Evolutionary conservation across 257 asterid genomes (phyloP).

Genomic region (Knoxia roxburghii): DNA sequence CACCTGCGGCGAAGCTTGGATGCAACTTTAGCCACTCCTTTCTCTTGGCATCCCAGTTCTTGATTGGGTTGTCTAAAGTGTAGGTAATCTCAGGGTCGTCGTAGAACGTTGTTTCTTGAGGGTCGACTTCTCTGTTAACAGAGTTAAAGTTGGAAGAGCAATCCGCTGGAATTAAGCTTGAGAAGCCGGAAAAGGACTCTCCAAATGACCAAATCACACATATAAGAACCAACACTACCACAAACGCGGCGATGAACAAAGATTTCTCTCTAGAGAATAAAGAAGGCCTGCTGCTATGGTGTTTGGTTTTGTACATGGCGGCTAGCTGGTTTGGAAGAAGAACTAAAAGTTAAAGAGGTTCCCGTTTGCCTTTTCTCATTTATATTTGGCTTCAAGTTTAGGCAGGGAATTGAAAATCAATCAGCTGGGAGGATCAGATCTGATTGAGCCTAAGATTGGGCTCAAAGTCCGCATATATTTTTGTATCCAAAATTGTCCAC

Average conservation of each 20-base stretch:
- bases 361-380: not conserved
- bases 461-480: not conserved
- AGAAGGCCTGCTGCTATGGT: constrained; percentile 24
- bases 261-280: constrained; percentile 19
- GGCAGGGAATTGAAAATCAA: not conserved
- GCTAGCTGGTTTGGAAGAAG: not conserved
- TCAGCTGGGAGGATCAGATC: not conserved
- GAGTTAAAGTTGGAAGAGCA: constrained; percentile 3
- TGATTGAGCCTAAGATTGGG: not conserved
- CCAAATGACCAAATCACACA: constrained; percentile 35
- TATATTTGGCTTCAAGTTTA: not conserved
- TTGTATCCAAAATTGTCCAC: not conserved
- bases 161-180: constrained; percentile 19
- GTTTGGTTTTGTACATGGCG: constrained; percentile 32
- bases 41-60: constrained; percentile 63
- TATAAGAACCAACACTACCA: constrained; percentile 21
- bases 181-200: constrained; percentile 35
- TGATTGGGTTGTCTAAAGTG: constrained; percentile 51
- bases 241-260: constrained; percentile 21
- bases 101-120: constrained; percentile 48
- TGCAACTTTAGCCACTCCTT: constrained; percentile 50
- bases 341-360: not conserved
- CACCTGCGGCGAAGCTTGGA: constrained; percentile 22
- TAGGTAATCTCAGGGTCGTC: constrained; percentile 50
- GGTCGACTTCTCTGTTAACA: constrained; percentile 25